Percentiles rank a stretch among this genome's conserved stretches.
Evolutionary conservation across 805 yeast genomes (phyloP).

Genomic region (Myxozyma kluyveri): DNA sequence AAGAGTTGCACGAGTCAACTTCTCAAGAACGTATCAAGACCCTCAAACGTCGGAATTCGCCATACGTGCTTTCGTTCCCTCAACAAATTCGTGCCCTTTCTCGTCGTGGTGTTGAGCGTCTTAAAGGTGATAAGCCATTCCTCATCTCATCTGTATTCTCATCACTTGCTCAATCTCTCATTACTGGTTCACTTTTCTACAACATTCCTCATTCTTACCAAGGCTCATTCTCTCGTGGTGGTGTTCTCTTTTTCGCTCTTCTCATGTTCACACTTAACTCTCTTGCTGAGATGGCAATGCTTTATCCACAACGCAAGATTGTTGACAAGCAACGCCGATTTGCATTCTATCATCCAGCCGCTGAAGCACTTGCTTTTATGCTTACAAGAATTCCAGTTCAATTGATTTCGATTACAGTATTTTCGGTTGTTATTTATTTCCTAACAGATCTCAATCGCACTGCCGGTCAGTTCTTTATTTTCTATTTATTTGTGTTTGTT

Average conservation of each 20-base stretch:
- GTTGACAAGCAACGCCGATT: constrained; percentile 59
- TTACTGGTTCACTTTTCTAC: constrained; percentile 62
- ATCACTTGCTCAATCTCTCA: constrained; percentile 53
- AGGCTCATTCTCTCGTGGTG: constrained; percentile 63
- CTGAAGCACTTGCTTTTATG: constrained; percentile 63
- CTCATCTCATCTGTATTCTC: constrained; percentile 48
- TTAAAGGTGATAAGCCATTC: constrained; percentile 56
- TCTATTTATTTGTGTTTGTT: constrained; percentile 44
- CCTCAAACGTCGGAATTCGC: constrained; percentile 44
- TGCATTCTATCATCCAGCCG: constrained; percentile 59
- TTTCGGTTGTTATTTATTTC: constrained; percentile 53
- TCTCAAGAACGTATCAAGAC: constrained; percentile 42
- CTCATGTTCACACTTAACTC: constrained; percentile 48
- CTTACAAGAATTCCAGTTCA: constrained; percentile 59
- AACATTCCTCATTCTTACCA: constrained; percentile 49
- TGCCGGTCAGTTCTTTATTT: constrained; percentile 57
- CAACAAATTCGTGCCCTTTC: constrained; percentile 45
- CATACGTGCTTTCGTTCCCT: constrained; percentile 45
- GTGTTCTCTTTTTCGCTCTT: constrained; percentile 59
- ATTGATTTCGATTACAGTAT: constrained; percentile 44
- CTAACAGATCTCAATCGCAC: constrained; percentile 52
- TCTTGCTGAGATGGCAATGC: constrained; percentile 45
- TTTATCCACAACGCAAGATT: constrained; percentile 51
- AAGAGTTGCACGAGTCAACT: constrained; percentile 40
- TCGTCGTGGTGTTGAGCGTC: constrained; percentile 43